phyloP scores from a whole-genome alignment of 371 early-diverging fungal genomes.

The Rhizomucor miehei region DNA sequence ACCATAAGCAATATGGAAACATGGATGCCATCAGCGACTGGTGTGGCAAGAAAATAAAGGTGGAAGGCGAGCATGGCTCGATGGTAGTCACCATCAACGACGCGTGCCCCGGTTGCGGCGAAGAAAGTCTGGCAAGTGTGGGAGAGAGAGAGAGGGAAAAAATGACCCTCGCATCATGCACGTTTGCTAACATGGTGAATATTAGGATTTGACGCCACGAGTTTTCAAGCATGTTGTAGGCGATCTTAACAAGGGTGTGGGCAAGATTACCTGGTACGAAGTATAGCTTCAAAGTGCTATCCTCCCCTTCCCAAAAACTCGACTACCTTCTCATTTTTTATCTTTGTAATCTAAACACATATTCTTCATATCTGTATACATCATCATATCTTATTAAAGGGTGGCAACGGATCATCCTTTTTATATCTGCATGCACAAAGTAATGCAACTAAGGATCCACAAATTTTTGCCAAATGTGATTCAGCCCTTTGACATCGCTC shows the following conservation, averaged over 20 bases:
- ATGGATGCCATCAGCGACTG: constrained; percentile 17
- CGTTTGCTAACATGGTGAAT: not conserved
- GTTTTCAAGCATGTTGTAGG: constrained; percentile 26
- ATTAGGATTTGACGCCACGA: constrained; percentile 16
- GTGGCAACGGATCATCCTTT: too few species aligned
- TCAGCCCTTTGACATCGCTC: too few species aligned
- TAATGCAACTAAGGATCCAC: too few species aligned
- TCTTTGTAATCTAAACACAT: too few species aligned
- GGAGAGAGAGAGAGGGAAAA: not conserved
- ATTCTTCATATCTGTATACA: too few species aligned
- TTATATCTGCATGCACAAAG: too few species aligned
- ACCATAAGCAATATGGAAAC: constrained; percentile 21
- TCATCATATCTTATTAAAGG: too few species aligned
- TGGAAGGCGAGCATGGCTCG: constrained; percentile 19
- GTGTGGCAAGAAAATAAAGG: constrained; percentile 21
- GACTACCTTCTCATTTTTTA: too few species aligned
- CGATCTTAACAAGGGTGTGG: constrained; percentile 17
- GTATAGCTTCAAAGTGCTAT: not conserved
- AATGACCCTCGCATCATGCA: not conserved
- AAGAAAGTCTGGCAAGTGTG: constrained; percentile 9
- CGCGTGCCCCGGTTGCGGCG: constrained; percentile 18
- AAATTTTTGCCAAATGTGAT: too few species aligned
- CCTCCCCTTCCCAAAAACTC: too few species aligned
- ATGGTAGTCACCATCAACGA: constrained; percentile 15
- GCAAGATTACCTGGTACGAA: constrained; percentile 19